Percentiles rank a stretch among this genome's conserved stretches.
phyloP scores from a whole-genome alignment of 441 rosid species.

The Populus hybrid region DNA sequence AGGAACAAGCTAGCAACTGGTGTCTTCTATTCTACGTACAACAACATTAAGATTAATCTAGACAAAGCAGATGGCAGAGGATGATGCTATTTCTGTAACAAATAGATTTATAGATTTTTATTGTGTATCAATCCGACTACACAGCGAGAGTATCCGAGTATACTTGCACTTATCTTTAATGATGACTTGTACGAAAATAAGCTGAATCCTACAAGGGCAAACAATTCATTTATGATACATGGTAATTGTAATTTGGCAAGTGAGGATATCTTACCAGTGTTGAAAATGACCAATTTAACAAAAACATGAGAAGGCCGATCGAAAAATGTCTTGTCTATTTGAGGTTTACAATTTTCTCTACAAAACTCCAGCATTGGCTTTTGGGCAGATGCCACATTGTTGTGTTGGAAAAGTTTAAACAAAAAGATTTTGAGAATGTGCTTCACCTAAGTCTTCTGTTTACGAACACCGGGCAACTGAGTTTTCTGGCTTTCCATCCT shows the following conservation, averaged over 20 bases:
- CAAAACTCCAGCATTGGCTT: background rate
- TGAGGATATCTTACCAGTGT: background rate
- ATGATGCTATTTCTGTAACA: background rate
- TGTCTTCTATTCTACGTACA: background rate
- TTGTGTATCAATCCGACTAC: background rate
- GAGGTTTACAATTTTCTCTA: background rate
- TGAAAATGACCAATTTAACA: background rate
- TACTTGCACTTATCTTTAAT: background rate
- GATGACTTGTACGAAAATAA: background rate
- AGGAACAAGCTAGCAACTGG: background rate
- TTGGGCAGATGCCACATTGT: background rate
- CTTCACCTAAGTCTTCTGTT: conserved; percentile 21
- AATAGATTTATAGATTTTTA: background rate
- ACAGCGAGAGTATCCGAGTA: background rate
- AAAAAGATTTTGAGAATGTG: background rate
- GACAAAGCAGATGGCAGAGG: background rate
- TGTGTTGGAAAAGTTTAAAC: background rate
- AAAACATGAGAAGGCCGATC: background rate
- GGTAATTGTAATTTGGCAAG: background rate
- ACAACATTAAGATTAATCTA: background rate
- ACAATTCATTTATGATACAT: background rate
- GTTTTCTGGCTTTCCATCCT: conserved; percentile 32
- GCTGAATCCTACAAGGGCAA: background rate
- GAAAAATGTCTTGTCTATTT: background rate
- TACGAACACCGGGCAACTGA: conserved; percentile 21